These are phyloP conservation scores for Lachnellula hyalina DNA, from an alignment of 2,329 filamentous ascomycete species.

Conservation along the genomic window DNA sequence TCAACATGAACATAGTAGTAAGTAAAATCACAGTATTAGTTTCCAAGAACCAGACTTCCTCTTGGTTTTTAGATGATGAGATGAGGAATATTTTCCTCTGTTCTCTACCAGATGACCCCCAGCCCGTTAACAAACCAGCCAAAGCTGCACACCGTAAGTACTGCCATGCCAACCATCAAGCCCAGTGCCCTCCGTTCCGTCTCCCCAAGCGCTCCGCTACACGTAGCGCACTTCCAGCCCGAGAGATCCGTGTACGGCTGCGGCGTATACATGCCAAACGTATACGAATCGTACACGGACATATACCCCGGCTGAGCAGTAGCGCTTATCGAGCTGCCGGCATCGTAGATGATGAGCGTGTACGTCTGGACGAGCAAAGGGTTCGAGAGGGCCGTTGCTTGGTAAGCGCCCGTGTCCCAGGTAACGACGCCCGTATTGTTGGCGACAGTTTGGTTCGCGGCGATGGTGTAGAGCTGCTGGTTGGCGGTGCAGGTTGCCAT, in stretches of 20 bases:
- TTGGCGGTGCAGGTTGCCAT: constrained; percentile 50
- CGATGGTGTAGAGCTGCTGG: constrained; percentile 53
- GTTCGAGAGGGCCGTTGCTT: constrained; percentile 36
- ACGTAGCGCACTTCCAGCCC: constrained; percentile 53
- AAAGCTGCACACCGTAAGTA: constrained; percentile 54
- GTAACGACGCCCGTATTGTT: constrained; percentile 46
- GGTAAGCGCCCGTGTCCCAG: constrained; percentile 52
- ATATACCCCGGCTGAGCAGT: constrained; percentile 52
- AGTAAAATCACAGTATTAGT: no score
- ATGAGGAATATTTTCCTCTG: not conserved
- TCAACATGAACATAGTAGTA: not conserved
- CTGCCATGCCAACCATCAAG: constrained; percentile 48
- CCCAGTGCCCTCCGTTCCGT: constrained; percentile 44
- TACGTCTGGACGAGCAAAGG: constrained; percentile 52
- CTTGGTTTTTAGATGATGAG: no score
- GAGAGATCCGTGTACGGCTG: constrained; percentile 46
- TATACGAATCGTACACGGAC: constrained; percentile 42
- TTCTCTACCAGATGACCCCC: constrained; percentile 28
- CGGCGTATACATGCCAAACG: constrained; percentile 53
- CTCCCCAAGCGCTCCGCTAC: constrained; percentile 45
- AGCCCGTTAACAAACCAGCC: constrained; percentile 57
- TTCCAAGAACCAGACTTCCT: no score
- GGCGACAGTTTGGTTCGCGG: constrained; percentile 55
- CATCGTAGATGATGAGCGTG: constrained; percentile 57
- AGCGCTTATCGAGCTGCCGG: constrained; percentile 46